phyloP scores from a whole-genome alignment of 768 basidiomycete species.

The Galerina marginata region DNA sequence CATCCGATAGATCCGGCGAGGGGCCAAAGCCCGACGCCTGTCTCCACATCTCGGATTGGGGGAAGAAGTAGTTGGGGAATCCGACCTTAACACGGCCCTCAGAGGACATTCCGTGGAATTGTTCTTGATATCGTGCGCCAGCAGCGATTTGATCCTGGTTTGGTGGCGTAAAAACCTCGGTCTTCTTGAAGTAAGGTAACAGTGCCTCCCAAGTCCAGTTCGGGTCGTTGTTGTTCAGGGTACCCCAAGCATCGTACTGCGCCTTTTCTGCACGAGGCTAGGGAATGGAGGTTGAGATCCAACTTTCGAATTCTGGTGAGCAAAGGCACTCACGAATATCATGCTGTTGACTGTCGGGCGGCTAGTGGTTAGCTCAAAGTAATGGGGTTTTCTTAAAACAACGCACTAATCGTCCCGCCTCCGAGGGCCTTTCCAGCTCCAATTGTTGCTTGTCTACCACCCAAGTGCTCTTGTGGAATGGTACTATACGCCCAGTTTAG shows the following conservation, averaged over 20 bases:
- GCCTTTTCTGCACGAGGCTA: slow-evolving; percentile 37
- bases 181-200: slow-evolving; percentile 50
- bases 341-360: slow-evolving; percentile 47
- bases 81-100: slow-evolving; percentile 37
- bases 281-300: neutral
- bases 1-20: slow-evolving; percentile 32
- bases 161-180: slow-evolving; percentile 64
- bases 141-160: slow-evolving; percentile 29
- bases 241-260: slow-evolving; percentile 41
- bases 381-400: neutral
- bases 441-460: slow-evolving; percentile 40
- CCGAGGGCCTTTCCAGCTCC: slow-evolving; percentile 57
- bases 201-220: slow-evolving; percentile 46
- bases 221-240: slow-evolving; percentile 31
- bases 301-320: neutral
- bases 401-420: slow-evolving; percentile 54
- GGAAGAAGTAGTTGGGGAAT: slow-evolving; percentile 37
- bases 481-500: slow-evolving; percentile 59
- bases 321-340: slow-evolving; percentile 32
- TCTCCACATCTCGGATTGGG: slow-evolving; percentile 34
- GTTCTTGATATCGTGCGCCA: slow-evolving; percentile 28
- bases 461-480: slow-evolving; percentile 45
- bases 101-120: slow-evolving; percentile 29
- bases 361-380: neutral
- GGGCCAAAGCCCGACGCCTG: slow-evolving; percentile 31